Base-by-base conservation (phyloP, 345 rosid species). In the Brassica incana region DNA sequence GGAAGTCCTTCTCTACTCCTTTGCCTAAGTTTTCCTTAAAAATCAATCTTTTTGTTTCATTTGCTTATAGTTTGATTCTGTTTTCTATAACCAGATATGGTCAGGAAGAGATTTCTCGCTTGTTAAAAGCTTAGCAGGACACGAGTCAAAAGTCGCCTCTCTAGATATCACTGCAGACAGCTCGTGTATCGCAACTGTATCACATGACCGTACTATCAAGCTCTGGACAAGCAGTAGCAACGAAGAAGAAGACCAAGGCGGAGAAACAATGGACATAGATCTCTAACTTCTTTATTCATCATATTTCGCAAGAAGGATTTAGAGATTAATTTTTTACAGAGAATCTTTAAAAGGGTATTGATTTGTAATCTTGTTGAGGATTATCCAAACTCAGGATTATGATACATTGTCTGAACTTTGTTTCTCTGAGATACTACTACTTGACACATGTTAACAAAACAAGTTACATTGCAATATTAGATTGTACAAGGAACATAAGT, bases 21-120 rank as follows among this genome's bases (percentile, higher is more conserved):
- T 69, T 83, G 54, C 54, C 15, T 11, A 45, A 3, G 54, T 45
- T 4, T 43, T 38, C 12, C 8, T 12, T 11, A 12, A 45, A 4
- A 8, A 6, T 14, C 54, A 12, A 2, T 36, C 45, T 73, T 43
- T 50, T 78, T 20, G 38, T 62, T 38, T 30, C 77, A 78, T 40
- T 54, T 20, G 5, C 63, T 78, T 75, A 23, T 61, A 74, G 36
- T 30, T 32, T 81, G 60, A 58, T 79, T 76, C 76, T 18, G 52
- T 33, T 67, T 81, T 40, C 78, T 29, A 65, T 78, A 16, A 43
- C 69, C 88, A 95, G 96, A 91, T 95, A 74, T 93, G 99, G 99
- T 95, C 99, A 0, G 95, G 94, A 32, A 82, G 88, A 78, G 96
- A 95, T 85, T 95, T 93, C 77, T 89, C 91, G 86, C 98, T 88